Evolutionary conservation across 2,329 filamentous ascomycete species (phyloP).

Genomic region (Chalara sp.): DNA sequence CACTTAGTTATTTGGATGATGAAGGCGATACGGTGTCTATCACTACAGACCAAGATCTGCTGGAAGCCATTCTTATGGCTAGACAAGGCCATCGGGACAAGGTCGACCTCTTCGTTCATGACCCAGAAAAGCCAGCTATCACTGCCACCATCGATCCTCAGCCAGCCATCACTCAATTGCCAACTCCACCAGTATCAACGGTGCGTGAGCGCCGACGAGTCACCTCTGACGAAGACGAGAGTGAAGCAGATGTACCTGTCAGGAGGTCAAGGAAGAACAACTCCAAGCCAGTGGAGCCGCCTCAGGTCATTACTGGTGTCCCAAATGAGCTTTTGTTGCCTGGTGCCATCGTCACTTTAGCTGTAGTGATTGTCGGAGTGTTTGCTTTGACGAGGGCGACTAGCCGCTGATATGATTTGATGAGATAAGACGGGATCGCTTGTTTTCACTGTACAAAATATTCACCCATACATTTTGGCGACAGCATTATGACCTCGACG

Average conservation of each 20-base stretch:
- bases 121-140: constrained; percentile 84
- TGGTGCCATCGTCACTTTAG: constrained; percentile 90
- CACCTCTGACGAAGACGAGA: constrained; percentile 39
- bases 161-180: constrained; percentile 42
- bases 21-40: constrained; percentile 96
- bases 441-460: constrained; percentile 7
- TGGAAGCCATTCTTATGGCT: constrained; percentile 83
- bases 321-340: constrained; percentile 91
- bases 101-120: constrained; percentile 94
- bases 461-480: constrained; percentile 11
- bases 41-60: constrained; percentile 86
- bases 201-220: constrained; percentile 43
- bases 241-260: constrained; percentile 40
- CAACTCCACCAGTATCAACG: constrained; percentile 43
- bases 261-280: constrained; percentile 27
- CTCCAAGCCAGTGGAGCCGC: constrained; percentile 28
- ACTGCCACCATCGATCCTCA: constrained; percentile 55
- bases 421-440: constrained; percentile 2
- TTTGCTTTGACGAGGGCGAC: constrained; percentile 75
- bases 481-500: not conserved
- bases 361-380: constrained; percentile 87
- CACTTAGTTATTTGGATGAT: constrained; percentile 91
- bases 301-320: constrained; percentile 80
- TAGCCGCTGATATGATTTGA: constrained; percentile 31
- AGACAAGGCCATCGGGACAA: constrained; percentile 76